Evolutionary conservation across 257 asterid genomes (phyloP).

Genomic region (Solanum dulcamara): DNA sequence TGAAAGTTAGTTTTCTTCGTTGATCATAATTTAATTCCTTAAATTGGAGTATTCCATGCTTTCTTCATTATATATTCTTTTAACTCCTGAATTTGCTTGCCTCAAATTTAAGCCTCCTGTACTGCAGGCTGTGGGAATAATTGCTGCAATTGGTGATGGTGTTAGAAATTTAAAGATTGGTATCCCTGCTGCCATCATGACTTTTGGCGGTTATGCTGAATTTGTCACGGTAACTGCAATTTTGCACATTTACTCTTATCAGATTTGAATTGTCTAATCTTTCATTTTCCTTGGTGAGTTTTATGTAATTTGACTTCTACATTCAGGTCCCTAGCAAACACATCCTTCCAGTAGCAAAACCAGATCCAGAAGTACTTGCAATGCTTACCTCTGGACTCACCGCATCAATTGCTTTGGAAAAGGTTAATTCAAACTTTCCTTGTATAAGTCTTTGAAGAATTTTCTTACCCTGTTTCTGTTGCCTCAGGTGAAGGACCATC

Average conservation of each 20-base stretch:
- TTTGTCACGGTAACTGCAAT: constrained; percentile 42
- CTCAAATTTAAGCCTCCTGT: neutral
- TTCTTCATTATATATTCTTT: neutral
- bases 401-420: constrained; percentile 89
- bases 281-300: neutral
- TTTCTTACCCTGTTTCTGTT: neutral
- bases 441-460: neutral
- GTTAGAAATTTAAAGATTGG: constrained; percentile 77
- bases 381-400: constrained; percentile 98
- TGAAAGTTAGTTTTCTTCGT: neutral
- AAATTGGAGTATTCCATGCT: neutral
- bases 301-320: constrained; percentile 1
- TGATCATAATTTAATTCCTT: neutral
- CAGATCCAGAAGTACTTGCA: constrained; percentile 94
- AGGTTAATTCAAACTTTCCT: constrained; percentile 32
- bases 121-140: constrained; percentile 85
- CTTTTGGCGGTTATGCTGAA: constrained; percentile 86
- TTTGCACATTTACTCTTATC: neutral
- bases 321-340: constrained; percentile 65
- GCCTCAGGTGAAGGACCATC: neutral
- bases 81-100: neutral
- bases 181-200: constrained; percentile 91
- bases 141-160: constrained; percentile 88
- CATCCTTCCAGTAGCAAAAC: constrained; percentile 89
- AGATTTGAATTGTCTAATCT: neutral